Conservation (phyloP, 495 filamentous ascomycete genomes). For the Pseudomonodictys pantanalensis region DNA sequence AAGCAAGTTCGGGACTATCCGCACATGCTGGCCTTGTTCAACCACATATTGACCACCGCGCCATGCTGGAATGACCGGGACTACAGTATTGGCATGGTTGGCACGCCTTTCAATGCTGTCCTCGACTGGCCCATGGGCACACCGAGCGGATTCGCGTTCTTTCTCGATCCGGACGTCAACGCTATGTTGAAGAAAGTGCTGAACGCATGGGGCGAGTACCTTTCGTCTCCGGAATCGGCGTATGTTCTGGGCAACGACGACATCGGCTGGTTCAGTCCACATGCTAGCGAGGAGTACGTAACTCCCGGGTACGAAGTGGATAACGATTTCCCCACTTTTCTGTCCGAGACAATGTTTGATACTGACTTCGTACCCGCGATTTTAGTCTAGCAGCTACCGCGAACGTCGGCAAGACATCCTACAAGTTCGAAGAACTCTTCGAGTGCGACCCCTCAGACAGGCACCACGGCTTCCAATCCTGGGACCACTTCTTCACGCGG, state of each 20-base stretch:
- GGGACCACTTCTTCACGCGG: constrained; percentile 77
- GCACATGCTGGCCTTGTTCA: constrained; percentile 64
- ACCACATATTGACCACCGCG: constrained; percentile 59
- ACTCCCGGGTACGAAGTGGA: too few relatives aligned
- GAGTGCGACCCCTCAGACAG: constrained; percentile 48
- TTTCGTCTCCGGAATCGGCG: constrained; percentile 57
- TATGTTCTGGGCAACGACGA: constrained; percentile 51
- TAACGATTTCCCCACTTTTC: too few relatives aligned
- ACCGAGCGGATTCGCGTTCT: constrained; percentile 61
- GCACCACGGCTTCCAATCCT: constrained; percentile 64
- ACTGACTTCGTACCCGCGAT: too few relatives aligned
- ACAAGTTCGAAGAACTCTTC: constrained; percentile 53
- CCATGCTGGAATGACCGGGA: constrained; percentile 51
- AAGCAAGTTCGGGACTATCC: constrained; percentile 60
- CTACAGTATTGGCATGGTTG: constrained; percentile 59
- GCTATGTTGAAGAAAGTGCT: constrained; percentile 64
- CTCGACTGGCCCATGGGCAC: constrained; percentile 74
- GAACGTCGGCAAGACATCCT: constrained; percentile 39
- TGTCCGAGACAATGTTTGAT: too few relatives aligned
- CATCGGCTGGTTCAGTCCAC: constrained; percentile 62
- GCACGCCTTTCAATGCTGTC: constrained; percentile 64
- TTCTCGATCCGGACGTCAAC: constrained; percentile 66
- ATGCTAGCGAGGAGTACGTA: constrained; percentile 45
- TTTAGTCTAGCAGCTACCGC: constrained; percentile 50
- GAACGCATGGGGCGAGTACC: constrained; percentile 62